phyloP scores from a whole-genome alignment of 495 filamentous ascomycete genomes.

The Aspergillus leporis region DNA sequence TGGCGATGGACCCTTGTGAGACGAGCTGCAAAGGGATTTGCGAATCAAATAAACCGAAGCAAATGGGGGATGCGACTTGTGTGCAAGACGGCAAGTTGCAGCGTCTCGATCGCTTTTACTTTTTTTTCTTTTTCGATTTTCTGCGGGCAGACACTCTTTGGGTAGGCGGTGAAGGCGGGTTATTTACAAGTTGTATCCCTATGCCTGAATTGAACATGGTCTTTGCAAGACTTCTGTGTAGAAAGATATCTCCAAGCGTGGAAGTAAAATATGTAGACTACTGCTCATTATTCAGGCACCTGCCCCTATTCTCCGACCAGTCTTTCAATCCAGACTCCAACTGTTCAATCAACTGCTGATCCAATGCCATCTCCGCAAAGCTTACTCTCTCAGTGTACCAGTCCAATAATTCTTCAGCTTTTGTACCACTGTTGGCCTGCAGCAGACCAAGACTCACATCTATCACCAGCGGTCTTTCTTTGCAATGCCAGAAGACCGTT shows the following conservation, averaged over 20 bases:
- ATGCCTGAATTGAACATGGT: not conserved
- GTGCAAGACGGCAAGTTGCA: not conserved
- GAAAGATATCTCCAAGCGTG: too few species aligned
- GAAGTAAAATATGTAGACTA: not conserved
- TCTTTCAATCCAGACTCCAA: conserved; percentile 27
- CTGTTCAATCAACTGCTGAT: conserved; percentile 38
- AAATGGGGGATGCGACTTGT: conserved; percentile 4
- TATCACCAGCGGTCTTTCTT: conserved; percentile 55
- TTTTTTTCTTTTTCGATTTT: conserved; percentile 4
- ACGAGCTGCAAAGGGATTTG: not conserved
- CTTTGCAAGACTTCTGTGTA: too few species aligned
- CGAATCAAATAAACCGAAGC: not conserved
- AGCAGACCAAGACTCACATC: conserved; percentile 67
- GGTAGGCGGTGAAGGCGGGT: conserved; percentile 10
- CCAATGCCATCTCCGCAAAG: conserved; percentile 59
- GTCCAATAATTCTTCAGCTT: conserved; percentile 59
- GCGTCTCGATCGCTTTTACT: not conserved
- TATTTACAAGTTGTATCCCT: too few species aligned
- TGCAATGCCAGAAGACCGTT: conserved; percentile 65
- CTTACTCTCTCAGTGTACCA: conserved; percentile 62
- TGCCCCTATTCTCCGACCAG: not conserved
- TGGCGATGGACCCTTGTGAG: conserved; percentile 7
- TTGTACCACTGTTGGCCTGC: conserved; percentile 49
- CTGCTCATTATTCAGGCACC: not conserved
- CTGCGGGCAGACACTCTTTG: not conserved